phyloP scores from a whole-genome alignment of 1,284 basidiomycete species.

The Exobasidium cylindrosporum region DNA sequence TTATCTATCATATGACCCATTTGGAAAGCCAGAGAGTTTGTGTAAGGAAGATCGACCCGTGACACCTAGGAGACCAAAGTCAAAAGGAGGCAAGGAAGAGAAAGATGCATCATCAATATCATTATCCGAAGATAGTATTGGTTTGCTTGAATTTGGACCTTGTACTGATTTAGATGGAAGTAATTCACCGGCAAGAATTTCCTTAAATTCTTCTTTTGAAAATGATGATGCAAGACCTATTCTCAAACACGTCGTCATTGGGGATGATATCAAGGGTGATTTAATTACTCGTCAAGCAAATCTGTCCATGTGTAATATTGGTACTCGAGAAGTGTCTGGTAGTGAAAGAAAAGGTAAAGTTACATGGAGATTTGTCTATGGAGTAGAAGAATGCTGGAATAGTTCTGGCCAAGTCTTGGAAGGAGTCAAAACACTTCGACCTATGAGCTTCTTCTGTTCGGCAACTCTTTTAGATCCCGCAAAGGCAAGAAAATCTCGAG shows the following conservation, averaged over 20 bases:
- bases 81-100: not conserved
- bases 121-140: constrained; percentile 14
- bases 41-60: constrained; percentile 8
- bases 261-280: constrained; percentile 39
- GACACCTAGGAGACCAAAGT: constrained; percentile 16
- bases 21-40: constrained; percentile 35
- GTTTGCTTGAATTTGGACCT: constrained; percentile 20
- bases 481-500: constrained; percentile 33
- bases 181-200: too few relatives aligned
- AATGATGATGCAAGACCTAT: constrained; percentile 17
- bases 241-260: constrained; percentile 39
- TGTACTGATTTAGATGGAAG: not conserved
- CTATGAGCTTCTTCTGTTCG: constrained; percentile 38
- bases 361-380: constrained; percentile 41
- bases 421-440: constrained; percentile 21
- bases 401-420: not conserved
- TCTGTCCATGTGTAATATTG: constrained; percentile 26
- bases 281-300: constrained; percentile 39
- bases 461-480: constrained; percentile 38
- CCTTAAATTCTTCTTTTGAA: constrained; percentile 11
- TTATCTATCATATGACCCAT: constrained; percentile 45
- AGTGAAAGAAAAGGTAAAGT: constrained; percentile 37
- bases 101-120: not conserved
- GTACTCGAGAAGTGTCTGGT: constrained; percentile 36
- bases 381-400: constrained; percentile 15